Base-by-base conservation (phyloP, 371 early-diverging fungal species). In the Cokeromyces recurvatus region DNA sequence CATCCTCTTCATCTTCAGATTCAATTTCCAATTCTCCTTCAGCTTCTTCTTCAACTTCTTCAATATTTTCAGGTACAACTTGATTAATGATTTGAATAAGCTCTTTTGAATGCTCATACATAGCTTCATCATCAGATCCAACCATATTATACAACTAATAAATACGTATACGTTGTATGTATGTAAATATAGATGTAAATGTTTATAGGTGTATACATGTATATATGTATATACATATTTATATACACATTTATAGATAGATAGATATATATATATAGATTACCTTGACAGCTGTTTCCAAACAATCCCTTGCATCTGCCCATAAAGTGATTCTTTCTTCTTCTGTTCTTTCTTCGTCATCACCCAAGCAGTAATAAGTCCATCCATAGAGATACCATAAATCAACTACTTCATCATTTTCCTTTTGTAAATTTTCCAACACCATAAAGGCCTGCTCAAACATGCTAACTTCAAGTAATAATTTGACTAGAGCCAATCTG, bases 311-410 rank as follows among this genome's bases (percentile, higher is more conserved):
- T 32, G 90, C 85, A 56, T 88, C 84, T 48, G 78, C 78, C 78
- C 79, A 77, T 48, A 74, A 68, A 10, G 68, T 75, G 24, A 61
- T 58, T 51, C 71, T 64, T 25, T 78, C 74, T 22, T 81, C 79
- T 7, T 71, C 59, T 16, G 78, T 59, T 31, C 58, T 57, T 8
- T 69, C 57, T 15, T 69, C 70, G 15, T 81, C 85, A 46, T 87
- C 87, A 23, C 88, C 91, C 59, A 87, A 74, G 55, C 86, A 78
- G 49, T 85, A 90, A 60, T 95, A 91, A 20, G 87, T 79, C 91
- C 91, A 94, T 17, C 94, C 94, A 66, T 84, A 93, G 43, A 97
- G 73, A 66, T 95, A 97, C 91, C 93, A 94, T 31, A 85, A 64
- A 57, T 97, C 95, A 14, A 92, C 83, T 19, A 81, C 83, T 61